Conservation (phyloP, 1,139 yeast species). For the Suhomyces terraborum region DNA sequence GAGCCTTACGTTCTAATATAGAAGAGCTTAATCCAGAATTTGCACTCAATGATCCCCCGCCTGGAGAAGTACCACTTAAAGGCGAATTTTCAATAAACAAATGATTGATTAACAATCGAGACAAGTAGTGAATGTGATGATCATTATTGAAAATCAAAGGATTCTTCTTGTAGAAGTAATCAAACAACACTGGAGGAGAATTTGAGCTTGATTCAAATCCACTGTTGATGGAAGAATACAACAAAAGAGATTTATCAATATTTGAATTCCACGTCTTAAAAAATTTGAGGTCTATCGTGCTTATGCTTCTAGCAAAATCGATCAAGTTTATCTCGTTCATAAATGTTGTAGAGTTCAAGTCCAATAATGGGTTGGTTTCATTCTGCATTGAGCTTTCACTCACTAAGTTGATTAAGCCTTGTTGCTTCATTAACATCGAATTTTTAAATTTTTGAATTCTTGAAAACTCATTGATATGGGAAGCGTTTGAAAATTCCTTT, state of each 20-base stretch:
- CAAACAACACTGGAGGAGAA: conserved; percentile 20
- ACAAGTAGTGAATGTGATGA: conserved; percentile 72
- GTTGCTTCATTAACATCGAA: conserved; percentile 39
- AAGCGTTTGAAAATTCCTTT: no score
- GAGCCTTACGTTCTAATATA: conserved; percentile 55
- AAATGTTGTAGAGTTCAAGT: conserved; percentile 40
- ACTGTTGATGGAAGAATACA: conserved; percentile 32
- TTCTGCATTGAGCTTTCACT: conserved; percentile 14
- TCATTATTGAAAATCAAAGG: conserved; percentile 66
- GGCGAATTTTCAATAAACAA: conserved; percentile 52
- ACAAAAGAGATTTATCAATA: conserved; percentile 45
- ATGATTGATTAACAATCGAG: conserved; percentile 71
- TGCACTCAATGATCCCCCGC: background rate
- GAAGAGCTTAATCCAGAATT: conserved; percentile 17
- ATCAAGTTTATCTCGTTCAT: conserved; percentile 46
- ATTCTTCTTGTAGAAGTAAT: conserved; percentile 44
- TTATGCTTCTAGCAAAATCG: conserved; percentile 56
- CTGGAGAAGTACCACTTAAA: conserved; percentile 1
- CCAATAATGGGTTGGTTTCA: conserved; percentile 32
- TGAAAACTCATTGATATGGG: conserved; percentile 9
- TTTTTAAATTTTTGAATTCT: conserved; percentile 30
- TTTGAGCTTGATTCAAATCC: conserved; percentile 13
- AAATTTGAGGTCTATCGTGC: conserved; percentile 58
- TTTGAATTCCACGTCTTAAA: conserved; percentile 75
- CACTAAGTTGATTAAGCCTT: conserved; percentile 35